phyloP scores from a whole-genome alignment of 73 alveolate species.

The Durusdinium trenchii region DNA sequence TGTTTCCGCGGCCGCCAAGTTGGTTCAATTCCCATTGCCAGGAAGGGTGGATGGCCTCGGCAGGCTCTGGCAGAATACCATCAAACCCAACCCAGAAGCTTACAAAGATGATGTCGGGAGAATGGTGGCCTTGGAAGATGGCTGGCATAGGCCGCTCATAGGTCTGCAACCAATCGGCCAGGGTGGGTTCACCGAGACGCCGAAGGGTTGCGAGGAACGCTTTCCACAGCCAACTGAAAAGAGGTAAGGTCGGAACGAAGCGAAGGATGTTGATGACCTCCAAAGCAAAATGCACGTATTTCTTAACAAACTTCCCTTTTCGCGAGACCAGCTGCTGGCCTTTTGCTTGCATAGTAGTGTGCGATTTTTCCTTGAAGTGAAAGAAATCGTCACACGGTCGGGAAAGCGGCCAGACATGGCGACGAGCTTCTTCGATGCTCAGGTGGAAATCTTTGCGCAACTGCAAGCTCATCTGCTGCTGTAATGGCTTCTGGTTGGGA shows the following conservation, averaged over 20 bases:
- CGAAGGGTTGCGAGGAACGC: neutral
- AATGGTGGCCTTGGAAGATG: neutral
- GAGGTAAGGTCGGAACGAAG: neutral
- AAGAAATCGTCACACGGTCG: conserved; percentile 16
- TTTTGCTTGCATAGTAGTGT: neutral
- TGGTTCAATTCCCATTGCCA: too few relatives aligned
- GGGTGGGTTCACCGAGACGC: neutral
- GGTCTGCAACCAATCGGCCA: neutral
- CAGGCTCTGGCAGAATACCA: conserved; percentile 16
- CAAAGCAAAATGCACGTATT: neutral
- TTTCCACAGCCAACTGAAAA: conserved; percentile 22
- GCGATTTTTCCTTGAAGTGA: neutral
- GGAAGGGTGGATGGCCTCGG: neutral
- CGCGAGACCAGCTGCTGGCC: neutral
- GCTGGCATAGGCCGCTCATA: conserved; percentile 1
- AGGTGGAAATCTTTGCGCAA: too few relatives aligned
- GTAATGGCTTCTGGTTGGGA: neutral
- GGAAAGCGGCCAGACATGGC: neutral
- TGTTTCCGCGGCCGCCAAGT: too few relatives aligned
- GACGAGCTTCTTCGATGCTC: conserved; percentile 18
- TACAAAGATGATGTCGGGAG: neutral
- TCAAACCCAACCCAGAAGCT: conserved; percentile 14
- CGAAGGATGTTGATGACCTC: neutral
- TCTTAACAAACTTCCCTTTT: conserved; percentile 1
- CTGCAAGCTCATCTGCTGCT: too few relatives aligned